These are phyloP conservation scores for Urtica urens DNA, from an alignment of 306 rosid genomes.

Conservation along the genomic window DNA sequence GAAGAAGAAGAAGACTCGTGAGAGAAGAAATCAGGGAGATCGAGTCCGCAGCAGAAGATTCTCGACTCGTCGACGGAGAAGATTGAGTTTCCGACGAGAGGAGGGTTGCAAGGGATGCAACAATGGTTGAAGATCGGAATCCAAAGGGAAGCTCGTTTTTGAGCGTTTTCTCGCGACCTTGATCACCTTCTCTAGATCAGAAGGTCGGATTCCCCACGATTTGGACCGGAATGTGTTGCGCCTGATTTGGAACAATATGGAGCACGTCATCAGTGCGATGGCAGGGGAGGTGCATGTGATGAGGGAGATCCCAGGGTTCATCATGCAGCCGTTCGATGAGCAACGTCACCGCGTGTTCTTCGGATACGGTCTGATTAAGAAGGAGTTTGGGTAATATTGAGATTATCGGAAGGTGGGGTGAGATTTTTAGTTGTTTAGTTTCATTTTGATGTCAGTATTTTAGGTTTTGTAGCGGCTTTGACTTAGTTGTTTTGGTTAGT, in stretches of 20 bases:
- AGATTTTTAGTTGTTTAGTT: too few relatives aligned
- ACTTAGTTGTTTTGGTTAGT: too few relatives aligned
- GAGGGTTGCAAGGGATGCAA: conserved; percentile 91
- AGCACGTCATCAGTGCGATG: too few relatives aligned
- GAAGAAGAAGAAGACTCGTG: conserved; percentile 53
- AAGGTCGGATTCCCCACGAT: conserved; percentile 72
- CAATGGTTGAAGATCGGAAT: conserved; percentile 89
- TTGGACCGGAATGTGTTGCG: conserved; percentile 76
- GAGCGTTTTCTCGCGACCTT: conserved; percentile 63
- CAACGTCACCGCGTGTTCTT: too few relatives aligned
- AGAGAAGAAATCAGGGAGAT: conserved; percentile 84
- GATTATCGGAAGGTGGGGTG: too few relatives aligned
- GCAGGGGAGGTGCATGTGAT: too few relatives aligned
- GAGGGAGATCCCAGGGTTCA: too few relatives aligned
- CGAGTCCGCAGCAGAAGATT: conserved; percentile 82
- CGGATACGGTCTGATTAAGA: too few relatives aligned
- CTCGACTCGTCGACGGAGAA: conserved; percentile 84
- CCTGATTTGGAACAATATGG: conserved; percentile 87
- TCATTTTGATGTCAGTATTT: too few relatives aligned
- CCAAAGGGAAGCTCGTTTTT: conserved; percentile 85
- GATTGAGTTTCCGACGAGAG: conserved; percentile 76
- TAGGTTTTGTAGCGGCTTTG: too few relatives aligned
- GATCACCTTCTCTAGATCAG: conserved; percentile 75
- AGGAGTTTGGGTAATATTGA: too few relatives aligned
- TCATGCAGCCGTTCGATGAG: too few relatives aligned